Evolutionary conservation across 768 basidiomycete species (phyloP), one percentile per base, ranked within the genome.

Genomic region (Calocybe cyanea): DNA sequence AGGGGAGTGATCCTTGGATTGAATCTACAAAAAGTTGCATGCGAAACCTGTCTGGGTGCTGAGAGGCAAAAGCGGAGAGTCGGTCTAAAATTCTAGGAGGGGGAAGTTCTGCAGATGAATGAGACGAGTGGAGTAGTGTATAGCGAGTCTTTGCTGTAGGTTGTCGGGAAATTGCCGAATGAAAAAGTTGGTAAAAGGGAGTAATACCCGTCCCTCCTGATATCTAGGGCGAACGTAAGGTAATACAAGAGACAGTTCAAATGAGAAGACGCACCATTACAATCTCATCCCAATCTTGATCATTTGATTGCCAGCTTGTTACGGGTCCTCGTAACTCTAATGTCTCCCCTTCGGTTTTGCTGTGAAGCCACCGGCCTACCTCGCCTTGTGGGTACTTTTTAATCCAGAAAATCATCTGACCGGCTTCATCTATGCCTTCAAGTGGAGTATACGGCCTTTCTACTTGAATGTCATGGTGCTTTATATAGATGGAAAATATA

Each of bases 171-270:
- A 89, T 77, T 11, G 76, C 56, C 6, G 64, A 64, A 55, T 85
- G 73, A 47, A 91, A 69, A 15, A 92, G 70, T 58, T 92, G 90
- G 56, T 80, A 81, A 60, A 92, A 92, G 3, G 90, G 91, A 13
- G 90, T 85, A 39, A 92, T 83, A 21, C 91, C 90, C 4, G 90
- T 92, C 20, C 90, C 90, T 30, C 90, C 90, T 35, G 88, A 91
- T 44, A 92, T 82, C 90, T 92, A 14, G 44, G 9, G 25, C 24
- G 31, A 37, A 17, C 39, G 23, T 38, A 17, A 10, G n/a, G 20
- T 6, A 45, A 11, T 19, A 34, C 21, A 6, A 32, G 37, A 14
- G 39, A 38, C 7, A 13, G 24, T 25, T 14, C 17, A n/a, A 8
- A 13, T 14, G 41, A 21, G 17, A 46, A 5, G 2, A 44, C 74